Evolutionary conservation across 805 yeast species (phyloP), one percentile per base, ranked within the genome.

Genomic region (Candida tibetensis): DNA sequence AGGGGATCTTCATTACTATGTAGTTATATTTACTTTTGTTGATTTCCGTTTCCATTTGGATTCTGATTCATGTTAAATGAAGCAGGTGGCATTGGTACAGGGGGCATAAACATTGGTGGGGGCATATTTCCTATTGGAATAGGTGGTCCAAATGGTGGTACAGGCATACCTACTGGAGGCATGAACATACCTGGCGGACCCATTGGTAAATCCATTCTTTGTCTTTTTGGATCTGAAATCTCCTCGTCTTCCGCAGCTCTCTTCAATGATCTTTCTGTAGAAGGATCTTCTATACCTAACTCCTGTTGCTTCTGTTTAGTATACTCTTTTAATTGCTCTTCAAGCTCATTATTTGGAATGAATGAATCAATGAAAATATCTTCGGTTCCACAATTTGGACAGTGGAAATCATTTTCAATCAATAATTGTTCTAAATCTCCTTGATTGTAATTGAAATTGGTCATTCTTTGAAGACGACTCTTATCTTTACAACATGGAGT

Each of bases 331-430:
- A 90, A 74, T 39, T 76, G 71, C 22, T 62, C 58, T 39, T 76
- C 76, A 55, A 79, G 66, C n/a, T 75, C 85, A 32, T 69, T 68
- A 53, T 87, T 89, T 1, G 72, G 69, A 4, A 69, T 67, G 32
- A 91, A 66, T 13, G 81, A 74, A 60, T 91, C 99, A 34, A 91
- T 69, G 44, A 79, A 79, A 1, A 86, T 72, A 41, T 89, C 96
- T 17, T 76, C 79, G 13, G 71, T 74, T 2, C 74, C 77, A 66
- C 99, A 91, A 46, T 79, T 81, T 4, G 99, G 98, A 63, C 99
- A 91, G 27, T 77, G 79, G 64, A 91, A 91, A 54, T 91, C 98
- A 39, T 79, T 76, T 18, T 86, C 95, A 36, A 91, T 71, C 17
- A 91, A 64, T 5, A 73, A 58, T 41, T 59, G 61, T 44, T 69